Percentiles rank a stretch among this genome's conserved stretches.
These are phyloP conservation scores for Rhizopogon rudus DNA, from an alignment of 768 basidiomycete species.

Conservation along the genomic window DNA sequence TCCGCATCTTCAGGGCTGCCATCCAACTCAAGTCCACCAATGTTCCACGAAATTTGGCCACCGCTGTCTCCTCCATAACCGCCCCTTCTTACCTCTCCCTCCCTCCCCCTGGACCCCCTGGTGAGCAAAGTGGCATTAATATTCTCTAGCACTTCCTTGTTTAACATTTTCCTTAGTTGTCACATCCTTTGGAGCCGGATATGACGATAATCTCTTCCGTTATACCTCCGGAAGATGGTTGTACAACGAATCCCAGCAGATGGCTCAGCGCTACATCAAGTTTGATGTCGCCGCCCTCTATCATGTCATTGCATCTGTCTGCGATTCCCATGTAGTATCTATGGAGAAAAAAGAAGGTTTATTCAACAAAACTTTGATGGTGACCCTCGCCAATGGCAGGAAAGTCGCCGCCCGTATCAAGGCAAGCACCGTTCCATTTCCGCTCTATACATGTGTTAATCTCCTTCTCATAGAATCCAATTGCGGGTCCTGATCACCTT, in stretches of 20 bases:
- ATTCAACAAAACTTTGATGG: slow-evolving; percentile 11
- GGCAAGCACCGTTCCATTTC: neutral
- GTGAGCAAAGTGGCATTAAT: neutral
- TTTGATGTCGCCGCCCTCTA: slow-evolving; percentile 16
- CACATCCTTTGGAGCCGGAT: neutral
- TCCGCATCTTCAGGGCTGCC: slow-evolving; percentile 4
- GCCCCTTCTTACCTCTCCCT: slow-evolving; percentile 10
- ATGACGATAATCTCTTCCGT: slow-evolving; percentile 7
- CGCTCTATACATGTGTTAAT: neutral
- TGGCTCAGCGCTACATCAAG: slow-evolving; percentile 8
- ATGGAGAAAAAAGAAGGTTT: slow-evolving; percentile 13
- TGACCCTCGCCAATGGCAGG: slow-evolving; percentile 7
- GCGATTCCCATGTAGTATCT: slow-evolving; percentile 9
- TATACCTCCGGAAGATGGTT: slow-evolving; percentile 20
- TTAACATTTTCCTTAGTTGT: neutral
- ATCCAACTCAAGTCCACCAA: neutral
- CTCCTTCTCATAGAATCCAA: slow-evolving; percentile 8
- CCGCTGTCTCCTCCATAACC: slow-evolving; percentile 6
- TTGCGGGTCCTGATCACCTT: slow-evolving; percentile 24
- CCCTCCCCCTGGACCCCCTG: slow-evolving; percentile 3
- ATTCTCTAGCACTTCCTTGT: neutral
- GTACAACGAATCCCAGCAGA: slow-evolving; percentile 21
- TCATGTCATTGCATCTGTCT: slow-evolving; percentile 8
- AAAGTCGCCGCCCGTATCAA: slow-evolving; percentile 10
- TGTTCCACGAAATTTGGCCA: slow-evolving; percentile 5